These are phyloP conservation scores for Cryptosporidium xiaoi DNA, from an alignment of 169 alveolate genomes.

Conservation along the genomic window DNA sequence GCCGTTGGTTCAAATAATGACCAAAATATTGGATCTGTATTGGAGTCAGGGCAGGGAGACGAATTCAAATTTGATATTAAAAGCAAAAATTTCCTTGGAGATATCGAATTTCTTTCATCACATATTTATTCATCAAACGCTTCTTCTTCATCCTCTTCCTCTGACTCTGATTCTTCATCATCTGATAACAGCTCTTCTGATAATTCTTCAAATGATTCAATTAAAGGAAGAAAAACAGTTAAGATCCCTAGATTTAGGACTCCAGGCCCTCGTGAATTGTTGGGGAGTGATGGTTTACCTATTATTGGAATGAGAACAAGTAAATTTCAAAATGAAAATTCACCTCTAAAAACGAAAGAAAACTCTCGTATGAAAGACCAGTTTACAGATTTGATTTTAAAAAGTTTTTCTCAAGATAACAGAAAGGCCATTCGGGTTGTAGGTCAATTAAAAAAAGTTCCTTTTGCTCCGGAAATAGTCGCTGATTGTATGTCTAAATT, in stretches of 20 bases:
- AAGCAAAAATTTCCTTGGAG: background rate
- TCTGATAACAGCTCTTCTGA: constrained; percentile 34
- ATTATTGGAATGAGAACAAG: constrained; percentile 30
- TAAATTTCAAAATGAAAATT: constrained; percentile 2
- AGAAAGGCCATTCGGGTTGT: constrained; percentile 55
- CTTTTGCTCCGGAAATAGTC: constrained; percentile 78
- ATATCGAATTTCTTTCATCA: background rate
- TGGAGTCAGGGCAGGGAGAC: background rate
- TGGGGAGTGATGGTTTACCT: constrained; percentile 61
- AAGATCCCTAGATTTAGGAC: constrained; percentile 67
- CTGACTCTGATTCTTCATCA: constrained; percentile 25
- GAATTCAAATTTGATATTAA: too few species aligned
- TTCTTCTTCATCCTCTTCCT: constrained; percentile 36
- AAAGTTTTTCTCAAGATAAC: constrained; percentile 5
- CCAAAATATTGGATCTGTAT: constrained; percentile 1
- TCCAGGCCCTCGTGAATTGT: constrained; percentile 70
- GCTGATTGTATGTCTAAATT: constrained; percentile 82
- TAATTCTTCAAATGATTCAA: constrained; percentile 48
- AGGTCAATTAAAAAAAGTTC: constrained; percentile 76
- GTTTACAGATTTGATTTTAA: background rate
- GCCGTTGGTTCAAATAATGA: constrained; percentile 9
- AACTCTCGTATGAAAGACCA: background rate
- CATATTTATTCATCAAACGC: background rate
- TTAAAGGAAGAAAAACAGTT: constrained; percentile 7
- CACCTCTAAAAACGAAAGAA: constrained; percentile 3